Conservation (phyloP, 169 alveolate genomes). For the Plasmodium falciparum region DNA sequence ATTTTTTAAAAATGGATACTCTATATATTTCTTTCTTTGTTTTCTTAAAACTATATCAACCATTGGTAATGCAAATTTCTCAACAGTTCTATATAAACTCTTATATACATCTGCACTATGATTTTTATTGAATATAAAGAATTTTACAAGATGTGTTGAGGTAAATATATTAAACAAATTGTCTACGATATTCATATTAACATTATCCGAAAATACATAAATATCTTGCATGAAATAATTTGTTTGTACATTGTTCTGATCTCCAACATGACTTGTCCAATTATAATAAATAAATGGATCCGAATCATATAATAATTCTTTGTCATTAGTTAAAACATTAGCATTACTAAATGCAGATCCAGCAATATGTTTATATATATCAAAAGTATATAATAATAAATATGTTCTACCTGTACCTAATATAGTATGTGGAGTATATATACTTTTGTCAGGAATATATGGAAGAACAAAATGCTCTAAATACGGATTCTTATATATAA, state of each 20-base stretch:
- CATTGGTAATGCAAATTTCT: conserved; percentile 29
- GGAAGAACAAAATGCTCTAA: conserved; percentile 49
- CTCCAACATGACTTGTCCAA: conserved; percentile 55
- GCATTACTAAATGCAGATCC: conserved; percentile 13
- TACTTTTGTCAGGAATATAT: background rate
- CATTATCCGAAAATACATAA: conserved; percentile 24
- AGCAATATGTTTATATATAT: conserved; percentile 34
- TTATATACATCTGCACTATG: conserved; percentile 9
- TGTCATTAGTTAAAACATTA: conserved; percentile 12
- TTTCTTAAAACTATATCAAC: conserved; percentile 1
- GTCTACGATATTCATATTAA: conserved; percentile 37
- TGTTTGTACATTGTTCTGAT: conserved; percentile 10
- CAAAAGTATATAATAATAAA: conserved; percentile 39
- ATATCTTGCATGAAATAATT: conserved; percentile 20
- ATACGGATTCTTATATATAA: conserved; percentile 51
- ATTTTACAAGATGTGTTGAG: conserved; percentile 33
- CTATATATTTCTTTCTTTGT: conserved; percentile 9
- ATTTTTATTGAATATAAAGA: conserved; percentile 33
- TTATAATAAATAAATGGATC: conserved; percentile 64
- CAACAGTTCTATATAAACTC: conserved; percentile 25
- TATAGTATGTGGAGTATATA: conserved; percentile 52
- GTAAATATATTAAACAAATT: conserved; percentile 35
- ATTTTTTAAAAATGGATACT: conserved; percentile 7
- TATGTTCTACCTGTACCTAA: conserved; percentile 57
- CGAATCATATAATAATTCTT: conserved; percentile 13